Evolutionary conservation across 495 filamentous ascomycete species (phyloP), one percentile per base, ranked within the genome.

Genomic region (Copromyces sp.): DNA sequence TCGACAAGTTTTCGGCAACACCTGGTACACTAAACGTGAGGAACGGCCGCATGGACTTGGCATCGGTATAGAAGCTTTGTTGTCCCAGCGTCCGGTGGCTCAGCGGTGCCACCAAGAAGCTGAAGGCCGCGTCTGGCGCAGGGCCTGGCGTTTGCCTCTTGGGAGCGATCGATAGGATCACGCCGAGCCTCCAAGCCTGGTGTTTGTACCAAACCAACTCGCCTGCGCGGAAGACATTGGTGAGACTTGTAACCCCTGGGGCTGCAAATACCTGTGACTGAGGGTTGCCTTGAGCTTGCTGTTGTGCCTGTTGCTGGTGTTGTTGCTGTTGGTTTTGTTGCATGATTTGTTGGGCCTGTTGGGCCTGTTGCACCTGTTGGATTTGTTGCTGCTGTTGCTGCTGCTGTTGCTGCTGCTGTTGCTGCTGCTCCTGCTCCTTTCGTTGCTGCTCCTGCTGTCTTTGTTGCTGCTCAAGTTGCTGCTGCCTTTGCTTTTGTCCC

Each of bases 161-260:
- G 24, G 72, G 65, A 2, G 65, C 35, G 44, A 78, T 80, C 69
- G 68, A 44, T 3, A 81, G 65, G n/a, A 83, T 76, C 20, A 83
- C 70, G 45, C 82, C 82, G 2, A 83, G 77, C 2, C 82, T 78
- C 82, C 82, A 83, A 45, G 80, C 80, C 14, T 72, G 68, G 17
- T 78, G 77, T 37, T 77, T 79, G 71, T 79, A 85, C 84, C 84
- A 85, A 2, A 85, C 80, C 9, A 84, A 44, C 61, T 85, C 84
- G 1, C 82, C 82, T 4, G 80, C 75, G 59, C 82, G 80, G 71
- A 83, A 85, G 3, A 84, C 74, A 41, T 80, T 79, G 38, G 68
- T 70, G 35, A 70, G 72, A 44, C 72, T 74, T 53, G 73, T 84
- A 9, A 68, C 76, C 35, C 77, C 79, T 42, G 72, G 73, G 17